Conservation (phyloP, 192 early-diverging fungal species). For the Dimargaris xerosporica region DNA sequence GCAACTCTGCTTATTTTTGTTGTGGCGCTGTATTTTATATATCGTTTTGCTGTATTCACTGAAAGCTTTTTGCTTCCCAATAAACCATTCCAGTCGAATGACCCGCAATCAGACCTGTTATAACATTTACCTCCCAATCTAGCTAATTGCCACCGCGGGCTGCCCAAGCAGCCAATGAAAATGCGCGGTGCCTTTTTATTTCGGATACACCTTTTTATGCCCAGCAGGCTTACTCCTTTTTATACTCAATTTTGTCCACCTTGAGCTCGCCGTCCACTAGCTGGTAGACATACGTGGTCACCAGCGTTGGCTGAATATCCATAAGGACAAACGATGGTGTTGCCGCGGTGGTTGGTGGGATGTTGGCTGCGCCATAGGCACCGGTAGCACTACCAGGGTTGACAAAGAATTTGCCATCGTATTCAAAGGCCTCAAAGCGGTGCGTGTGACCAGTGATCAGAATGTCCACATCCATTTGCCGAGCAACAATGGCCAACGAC, state of each 20-base stretch:
- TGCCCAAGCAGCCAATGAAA: too few species aligned
- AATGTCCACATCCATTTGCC: slow-evolving; percentile 86
- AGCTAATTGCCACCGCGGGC: too few species aligned
- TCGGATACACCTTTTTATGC: too few species aligned
- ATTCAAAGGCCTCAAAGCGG: slow-evolving; percentile 80
- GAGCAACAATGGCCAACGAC: slow-evolving; percentile 53
- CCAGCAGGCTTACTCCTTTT: slow-evolving; percentile 37
- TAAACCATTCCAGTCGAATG: too few species aligned
- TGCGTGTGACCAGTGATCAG: slow-evolving; percentile 80
- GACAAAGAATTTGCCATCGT: slow-evolving; percentile 81
- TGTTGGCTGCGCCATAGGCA: slow-evolving; percentile 35
- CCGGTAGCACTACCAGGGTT: slow-evolving; percentile 96
- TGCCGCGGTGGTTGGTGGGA: slow-evolving; percentile 17
- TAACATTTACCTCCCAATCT: too few species aligned
- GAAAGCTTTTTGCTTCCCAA: too few species aligned
- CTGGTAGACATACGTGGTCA: slow-evolving; percentile 88
- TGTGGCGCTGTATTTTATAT: too few species aligned
- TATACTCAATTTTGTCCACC: slow-evolving; percentile 84
- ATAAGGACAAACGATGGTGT: slow-evolving; percentile 91
- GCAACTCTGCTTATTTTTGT: too few species aligned
- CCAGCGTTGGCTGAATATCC: slow-evolving; percentile 63
- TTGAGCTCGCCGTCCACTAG: slow-evolving; percentile 81
- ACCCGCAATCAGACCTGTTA: too few species aligned
- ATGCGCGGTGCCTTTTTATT: too few species aligned
- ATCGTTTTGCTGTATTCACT: too few species aligned